A percentile compares a stretch with the other conserved stretches of the same genome.
phyloP scores from a whole-genome alignment of 176 grass and related monocot species.

The Eragrostis curvula region DNA sequence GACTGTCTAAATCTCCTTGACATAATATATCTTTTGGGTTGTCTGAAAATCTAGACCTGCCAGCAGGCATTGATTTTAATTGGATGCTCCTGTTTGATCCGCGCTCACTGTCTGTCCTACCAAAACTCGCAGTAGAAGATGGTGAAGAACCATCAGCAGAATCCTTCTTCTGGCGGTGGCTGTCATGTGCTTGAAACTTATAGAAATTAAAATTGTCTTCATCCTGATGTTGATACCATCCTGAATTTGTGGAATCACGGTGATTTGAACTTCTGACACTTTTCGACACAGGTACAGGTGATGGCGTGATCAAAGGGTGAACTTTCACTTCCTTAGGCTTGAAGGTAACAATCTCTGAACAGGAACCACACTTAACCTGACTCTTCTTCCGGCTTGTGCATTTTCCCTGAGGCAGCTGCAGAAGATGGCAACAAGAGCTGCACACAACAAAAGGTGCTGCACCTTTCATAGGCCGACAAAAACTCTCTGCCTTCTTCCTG shows the following conservation, averaged over 20 bases:
- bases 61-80: conserved; percentile 38
- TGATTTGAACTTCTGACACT: conserved; percentile 40
- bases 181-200: conserved; percentile 37
- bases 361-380: conserved; percentile 73
- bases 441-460: conserved; percentile 78
- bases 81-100: conserved; percentile 39
- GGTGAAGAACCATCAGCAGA: conserved; percentile 40
- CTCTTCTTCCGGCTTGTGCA: conserved; percentile 41
- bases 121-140: conserved; percentile 45
- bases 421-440: conserved; percentile 65
- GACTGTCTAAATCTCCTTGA: conserved; percentile 46
- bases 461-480: conserved; percentile 57
- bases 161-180: conserved; percentile 41
- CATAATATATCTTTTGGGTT: conserved; percentile 60
- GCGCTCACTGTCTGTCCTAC: conserved; percentile 33
- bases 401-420: conserved; percentile 66
- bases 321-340: conserved; percentile 56
- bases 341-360: conserved; percentile 61
- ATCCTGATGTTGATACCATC: conserved; percentile 56
- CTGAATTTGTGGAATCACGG: conserved; percentile 27
- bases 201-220: conserved; percentile 45
- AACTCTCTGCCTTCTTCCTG: conserved; percentile 58
- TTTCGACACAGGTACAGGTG: conserved; percentile 25
- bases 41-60: conserved; percentile 52
- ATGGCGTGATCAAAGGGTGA: conserved; percentile 7